Evolutionary conservation across 495 filamentous ascomycete genomes (phyloP), one percentile per base, ranked within the genome.

Genomic region (Aspergillus baeticus): DNA sequence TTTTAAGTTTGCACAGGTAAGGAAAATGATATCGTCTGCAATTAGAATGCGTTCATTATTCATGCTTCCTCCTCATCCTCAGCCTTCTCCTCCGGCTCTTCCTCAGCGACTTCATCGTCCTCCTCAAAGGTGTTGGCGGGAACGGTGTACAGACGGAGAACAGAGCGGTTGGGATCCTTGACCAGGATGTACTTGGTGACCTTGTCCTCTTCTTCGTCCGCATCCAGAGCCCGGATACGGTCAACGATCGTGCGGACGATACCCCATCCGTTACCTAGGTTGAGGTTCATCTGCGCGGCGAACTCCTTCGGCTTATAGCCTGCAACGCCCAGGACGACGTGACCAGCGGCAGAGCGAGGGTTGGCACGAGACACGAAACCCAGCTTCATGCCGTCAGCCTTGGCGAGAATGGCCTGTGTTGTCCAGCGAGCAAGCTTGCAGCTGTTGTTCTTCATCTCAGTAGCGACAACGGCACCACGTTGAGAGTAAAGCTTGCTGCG

Each of bases 361-460:
- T 90, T 95, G 54, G 83, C 83, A 60, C 94, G 92, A 51, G 92
- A 96, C 59, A 98, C 91, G 73, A 98, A 98, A 84, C 94, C 94
- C 66, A 98, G 85, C 81, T 98, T 98, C 91, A 98, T 97, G 56
- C 87, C 80, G 69, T 98, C 93, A 17, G 94, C 92, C 75, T 91
- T 92, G 66, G 94, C 92, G 38, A 98, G 83, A 65, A 98, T 96
- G 62, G 86, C 87, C 79, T 98, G 94, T 48, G 91, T 89, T 17
- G 94, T 96, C 94, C 94, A 98, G 63, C 94, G 79, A 33, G 94
- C 95, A 51, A 98, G 84, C 80, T 98, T 98, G 84, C 88, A 93
- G 66, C 85, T 89, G 81, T 98, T 98, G 83, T 98, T 98, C 87
- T 98, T 98, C 94, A 98, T 98, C 67, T 79, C 94, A n/a, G 94